Evolutionary conservation across 768 basidiomycete species (phyloP), one percentile per base, ranked within the genome.

Genomic region (Auricularia heimuer): DNA sequence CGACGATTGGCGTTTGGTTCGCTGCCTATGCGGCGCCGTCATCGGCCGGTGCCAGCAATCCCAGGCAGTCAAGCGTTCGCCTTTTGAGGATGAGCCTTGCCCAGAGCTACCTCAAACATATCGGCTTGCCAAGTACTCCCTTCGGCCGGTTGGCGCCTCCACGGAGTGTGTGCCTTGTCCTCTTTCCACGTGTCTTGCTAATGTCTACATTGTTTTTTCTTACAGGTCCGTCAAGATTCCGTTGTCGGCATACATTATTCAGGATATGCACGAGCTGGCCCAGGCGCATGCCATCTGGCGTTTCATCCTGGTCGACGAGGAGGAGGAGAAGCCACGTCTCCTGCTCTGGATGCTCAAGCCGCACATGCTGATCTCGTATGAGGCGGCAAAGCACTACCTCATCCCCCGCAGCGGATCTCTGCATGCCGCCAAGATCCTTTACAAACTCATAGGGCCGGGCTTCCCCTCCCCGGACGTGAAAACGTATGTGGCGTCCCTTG

Each of bases 261-360:
- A 92, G 67, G 93, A 97, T 70, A 90, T 98, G 90, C 82, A 83
- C 35, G 96, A 96, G 72, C 88, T 90, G 63, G 89, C 92, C 3
- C 88, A 90, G 63, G 93, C 95, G 1, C 95, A 98, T 72, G 94
- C 94, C 1, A 89, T 90, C 0, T 94, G 98, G 75, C 89, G 94
- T 10, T 98, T 98, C 71, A 82, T 94, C 39, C 76, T 98, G 37
- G 79, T 84, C 16, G 95, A 97, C 66, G 94, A 95, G 68, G 93
- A 96, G 70, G 85, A 88, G 35, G 91, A 92, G 66, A 82, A 80
- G 34, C 85, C 90, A 3, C 80, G 88, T 63, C 81, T 98, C 14
- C 77, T 97, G 67, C 94, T 97, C 63, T 98, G 96, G 95, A 73
- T 98, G 24, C 97, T 98, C 82, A 97, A 95, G 74, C 94, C 94